Evolutionary conservation across 2,329 filamentous ascomycete genomes (phyloP).

Genomic region (Diaporthe humulicola): DNA sequence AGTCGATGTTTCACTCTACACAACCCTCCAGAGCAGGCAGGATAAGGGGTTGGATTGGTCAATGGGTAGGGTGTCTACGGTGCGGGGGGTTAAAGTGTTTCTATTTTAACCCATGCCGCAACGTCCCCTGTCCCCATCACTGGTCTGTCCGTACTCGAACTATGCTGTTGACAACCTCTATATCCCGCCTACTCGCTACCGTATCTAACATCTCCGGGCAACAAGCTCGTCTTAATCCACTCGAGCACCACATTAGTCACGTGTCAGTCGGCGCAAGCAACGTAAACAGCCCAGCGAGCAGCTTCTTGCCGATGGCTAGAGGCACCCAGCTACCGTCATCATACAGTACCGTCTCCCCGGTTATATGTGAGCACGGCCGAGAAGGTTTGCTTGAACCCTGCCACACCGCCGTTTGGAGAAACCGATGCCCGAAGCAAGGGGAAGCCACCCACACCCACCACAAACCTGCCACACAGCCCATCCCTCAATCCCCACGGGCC

Average conservation of each 20-base stretch:
- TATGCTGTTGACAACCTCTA: not conserved
- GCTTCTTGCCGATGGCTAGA: not conserved
- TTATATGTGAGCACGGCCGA: not conserved
- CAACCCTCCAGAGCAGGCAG: not conserved
- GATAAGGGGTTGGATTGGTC: constrained; percentile 31
- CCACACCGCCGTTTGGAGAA: constrained; percentile 38
- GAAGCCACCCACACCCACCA: constrained; percentile 9
- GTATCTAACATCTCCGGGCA: not conserved
- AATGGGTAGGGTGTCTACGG: constrained; percentile 5
- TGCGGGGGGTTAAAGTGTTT: constrained; percentile 35
- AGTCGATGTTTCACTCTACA: constrained; percentile 12
- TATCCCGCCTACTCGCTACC: not conserved
- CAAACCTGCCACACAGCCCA: constrained; percentile 17
- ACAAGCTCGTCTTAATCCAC: not conserved
- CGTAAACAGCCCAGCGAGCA: not conserved
- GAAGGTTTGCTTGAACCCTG: constrained; percentile 26
- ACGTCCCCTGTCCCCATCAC: not conserved
- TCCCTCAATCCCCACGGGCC: constrained; percentile 16
- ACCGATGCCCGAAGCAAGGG: constrained; percentile 19
- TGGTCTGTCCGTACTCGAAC: not conserved
- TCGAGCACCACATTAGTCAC: not conserved
- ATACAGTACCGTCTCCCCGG: not conserved
- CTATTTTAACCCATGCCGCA: constrained; percentile 30
- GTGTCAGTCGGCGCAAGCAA: not conserved
- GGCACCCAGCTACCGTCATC: not conserved